These are phyloP conservation scores for Zymoseptoria pseudotritici DNA, from an alignment of 2,329 filamentous ascomycete species.

Conservation along the genomic window DNA sequence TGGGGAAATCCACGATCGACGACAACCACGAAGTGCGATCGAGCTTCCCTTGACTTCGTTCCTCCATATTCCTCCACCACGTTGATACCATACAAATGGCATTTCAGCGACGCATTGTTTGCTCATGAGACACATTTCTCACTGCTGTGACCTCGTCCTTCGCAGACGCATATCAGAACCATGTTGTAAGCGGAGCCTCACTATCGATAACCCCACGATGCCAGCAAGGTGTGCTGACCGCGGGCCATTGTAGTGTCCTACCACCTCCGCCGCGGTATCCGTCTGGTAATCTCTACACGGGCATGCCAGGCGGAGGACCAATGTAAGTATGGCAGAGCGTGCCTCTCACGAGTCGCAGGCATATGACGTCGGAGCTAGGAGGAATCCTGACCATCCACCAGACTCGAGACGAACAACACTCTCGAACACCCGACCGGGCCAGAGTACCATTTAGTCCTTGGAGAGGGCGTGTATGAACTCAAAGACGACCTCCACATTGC, in stretches of 20 bases:
- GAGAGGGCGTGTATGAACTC: slow-evolving; percentile 88
- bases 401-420: slow-evolving; percentile 86
- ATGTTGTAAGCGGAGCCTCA: background rate
- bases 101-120: background rate
- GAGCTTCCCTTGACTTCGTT: background rate
- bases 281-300: slow-evolving; percentile 62
- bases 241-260: slow-evolving; percentile 13
- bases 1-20: background rate
- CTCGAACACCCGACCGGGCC: slow-evolving; percentile 71
- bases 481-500: slow-evolving; percentile 88
- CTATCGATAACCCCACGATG: background rate
- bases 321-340: slow-evolving; percentile 36
- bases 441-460: slow-evolving; percentile 84
- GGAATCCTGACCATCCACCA: background rate
- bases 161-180: background rate
- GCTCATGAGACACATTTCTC: background rate
- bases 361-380: background rate
- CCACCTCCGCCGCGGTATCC: slow-evolving; percentile 56
- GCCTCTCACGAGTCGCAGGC: background rate
- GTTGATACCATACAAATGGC: background rate
- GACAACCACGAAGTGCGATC: background rate
- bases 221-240: background rate
- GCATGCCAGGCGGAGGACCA: slow-evolving; percentile 55
- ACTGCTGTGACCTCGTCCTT: background rate
- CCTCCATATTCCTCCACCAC: background rate